Evolutionary conservation across 169 alveolate genomes (phyloP), one percentile per base, ranked within the genome.

Genomic region (Cyclospora cayetanensis): DNA sequence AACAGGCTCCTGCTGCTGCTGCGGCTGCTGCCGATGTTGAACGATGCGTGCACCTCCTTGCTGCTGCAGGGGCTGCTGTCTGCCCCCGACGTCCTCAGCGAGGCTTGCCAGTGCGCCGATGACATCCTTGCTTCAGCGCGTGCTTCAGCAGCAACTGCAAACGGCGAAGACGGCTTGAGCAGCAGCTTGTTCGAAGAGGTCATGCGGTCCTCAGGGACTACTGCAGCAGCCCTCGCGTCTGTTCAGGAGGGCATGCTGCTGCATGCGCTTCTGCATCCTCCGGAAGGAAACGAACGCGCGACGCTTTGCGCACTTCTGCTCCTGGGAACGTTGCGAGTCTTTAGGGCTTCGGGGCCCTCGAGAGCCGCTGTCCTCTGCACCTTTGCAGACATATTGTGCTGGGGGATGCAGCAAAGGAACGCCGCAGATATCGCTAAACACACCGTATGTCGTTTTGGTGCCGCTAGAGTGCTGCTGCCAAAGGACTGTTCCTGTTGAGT

Each of bases 1-100:
- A 86, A 86, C 34, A 76, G 92, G 18, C 50, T 53, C 42, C 68
- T 25, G 42, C 76, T 86, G 53, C 92, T 86, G 70, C 72, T 46
- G 84, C 52, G 72, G 12, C 37, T 77, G 46, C 76, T 86, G 84
- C 92, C 55, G 39, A 35, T 86, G 60, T 12, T 86, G 20, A 7
- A 52, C 27, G 92, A 86, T 11, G 37, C 84, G 7, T 55, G 55
- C 42, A 39, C 70, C 29, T 50, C 86, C 20, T 20, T 42, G 39
- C 76, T 86, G 25, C 76, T 70, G 52, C 92, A 86, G 53, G 80
- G 66, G 37, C 72, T 86, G 50, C 63, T 65, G 55, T 27, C 43
- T 25, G 27, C 70, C 39, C 66, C 84, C 37, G 68, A 31, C 22
- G 22, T 46, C 3, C 76, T 86, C 29, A 12, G n/a, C 5, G 35